A percentile compares a stretch with the other conserved stretches of the same genome.
Conservation (phyloP, 2,329 filamentous ascomycete genomes). For the Metarhizium anisopliae region DNA sequence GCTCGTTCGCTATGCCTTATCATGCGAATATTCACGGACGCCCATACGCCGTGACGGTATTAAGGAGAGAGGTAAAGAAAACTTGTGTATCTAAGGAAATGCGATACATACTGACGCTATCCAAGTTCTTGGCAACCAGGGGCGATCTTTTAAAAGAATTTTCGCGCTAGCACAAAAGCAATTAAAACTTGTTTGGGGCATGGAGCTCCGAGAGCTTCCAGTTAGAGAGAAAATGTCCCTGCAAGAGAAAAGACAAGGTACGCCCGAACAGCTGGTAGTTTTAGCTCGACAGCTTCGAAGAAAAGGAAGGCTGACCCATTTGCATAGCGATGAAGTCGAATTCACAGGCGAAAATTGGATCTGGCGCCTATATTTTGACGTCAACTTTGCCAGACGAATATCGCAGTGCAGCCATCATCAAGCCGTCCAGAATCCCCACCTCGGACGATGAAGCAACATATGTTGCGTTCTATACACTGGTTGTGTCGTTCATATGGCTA, state of each 20-base stretch:
- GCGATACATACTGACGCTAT: not conserved
- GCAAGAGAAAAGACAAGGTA: slow-evolving; percentile 67
- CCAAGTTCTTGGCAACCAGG: slow-evolving; percentile 60
- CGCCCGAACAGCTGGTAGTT: slow-evolving; percentile 6
- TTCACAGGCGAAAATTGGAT: slow-evolving; percentile 44
- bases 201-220: slow-evolving; percentile 82
- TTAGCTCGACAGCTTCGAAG: not conserved
- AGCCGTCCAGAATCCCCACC: slow-evolving; percentile 58
- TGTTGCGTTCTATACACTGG: slow-evolving; percentile 67
- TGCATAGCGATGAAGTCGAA: slow-evolving; percentile 32
- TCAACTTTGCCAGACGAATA: slow-evolving; percentile 63
- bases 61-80: slow-evolving; percentile 46
- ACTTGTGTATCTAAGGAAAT: not conserved
- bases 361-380: slow-evolving; percentile 68
- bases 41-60: slow-evolving; percentile 54
- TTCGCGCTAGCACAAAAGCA: slow-evolving; percentile 70
- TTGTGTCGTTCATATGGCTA: slow-evolving; percentile 70
- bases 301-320: slow-evolving; percentile 8
- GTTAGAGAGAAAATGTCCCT: slow-evolving; percentile 72
- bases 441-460: slow-evolving; percentile 68
- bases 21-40: slow-evolving; percentile 55
- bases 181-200: slow-evolving; percentile 70
- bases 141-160: slow-evolving; percentile 64
- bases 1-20: slow-evolving; percentile 58
- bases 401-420: slow-evolving; percentile 56